Percentiles rank a stretch among this genome's conserved stretches.
phyloP scores from a whole-genome alignment of 495 filamentous ascomycete genomes.

The Penicillium silybi region DNA sequence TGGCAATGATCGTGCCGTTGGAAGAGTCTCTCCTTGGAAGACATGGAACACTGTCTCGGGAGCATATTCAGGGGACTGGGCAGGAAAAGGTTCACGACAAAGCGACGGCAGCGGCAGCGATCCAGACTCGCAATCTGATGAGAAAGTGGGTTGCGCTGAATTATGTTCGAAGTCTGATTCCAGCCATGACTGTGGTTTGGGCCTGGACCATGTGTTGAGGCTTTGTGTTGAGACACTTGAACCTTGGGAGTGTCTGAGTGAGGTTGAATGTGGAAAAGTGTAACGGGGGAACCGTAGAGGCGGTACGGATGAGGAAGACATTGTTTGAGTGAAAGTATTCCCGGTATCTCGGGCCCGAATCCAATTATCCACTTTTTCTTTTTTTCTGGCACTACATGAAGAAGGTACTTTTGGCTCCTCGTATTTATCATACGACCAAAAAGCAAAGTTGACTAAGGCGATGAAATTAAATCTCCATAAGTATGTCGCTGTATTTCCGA shows the following conservation, averaged over 20 bases:
- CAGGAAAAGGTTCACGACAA: not conserved
- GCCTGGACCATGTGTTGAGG: not conserved
- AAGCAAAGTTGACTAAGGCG: too few relatives aligned
- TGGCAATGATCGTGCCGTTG: not conserved
- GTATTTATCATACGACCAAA: too few relatives aligned
- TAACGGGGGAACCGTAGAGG: too few relatives aligned
- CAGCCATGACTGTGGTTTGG: not conserved
- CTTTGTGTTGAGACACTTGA: not conserved
- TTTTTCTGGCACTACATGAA: too few relatives aligned
- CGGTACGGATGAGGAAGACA: too few relatives aligned
- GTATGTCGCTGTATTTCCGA: too few relatives aligned
- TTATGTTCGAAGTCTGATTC: not conserved
- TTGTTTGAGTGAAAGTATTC: too few relatives aligned
- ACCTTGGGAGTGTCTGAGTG: not conserved
- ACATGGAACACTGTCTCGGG: not conserved
- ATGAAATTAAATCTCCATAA: too few relatives aligned
- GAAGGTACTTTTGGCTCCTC: too few relatives aligned
- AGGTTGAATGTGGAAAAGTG: not conserved
- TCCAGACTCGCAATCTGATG: slow-evolving; percentile 2
- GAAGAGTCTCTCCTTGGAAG: not conserved
- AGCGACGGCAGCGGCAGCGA: not conserved
- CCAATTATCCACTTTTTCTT: too few relatives aligned
- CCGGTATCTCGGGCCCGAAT: too few relatives aligned
- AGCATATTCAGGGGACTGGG: not conserved
- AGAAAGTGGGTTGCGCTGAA: not conserved